Conservation (phyloP, 495 filamentous ascomycete species). For the Neurospora sp. region DNA sequence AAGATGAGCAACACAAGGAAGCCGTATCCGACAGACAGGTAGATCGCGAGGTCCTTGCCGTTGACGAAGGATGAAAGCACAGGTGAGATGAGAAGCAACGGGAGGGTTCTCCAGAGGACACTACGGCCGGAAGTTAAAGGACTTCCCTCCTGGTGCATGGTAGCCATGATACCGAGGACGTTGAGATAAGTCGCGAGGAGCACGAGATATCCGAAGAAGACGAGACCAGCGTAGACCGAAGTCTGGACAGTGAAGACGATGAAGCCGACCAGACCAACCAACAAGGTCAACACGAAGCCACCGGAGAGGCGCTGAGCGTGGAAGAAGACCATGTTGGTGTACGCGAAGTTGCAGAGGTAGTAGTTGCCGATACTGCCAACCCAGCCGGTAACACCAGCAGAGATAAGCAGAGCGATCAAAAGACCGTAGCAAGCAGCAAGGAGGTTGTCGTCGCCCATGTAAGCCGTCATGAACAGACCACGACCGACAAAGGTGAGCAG, state of each 20-base stretch:
- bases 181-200: constrained; percentile 43
- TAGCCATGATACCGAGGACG: constrained; percentile 29
- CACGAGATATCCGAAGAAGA: constrained; percentile 42
- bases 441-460: constrained; percentile 14
- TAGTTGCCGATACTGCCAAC: constrained; percentile 24
- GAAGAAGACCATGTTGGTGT: constrained; percentile 23
- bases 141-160: constrained; percentile 19
- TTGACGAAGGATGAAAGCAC: constrained; percentile 35
- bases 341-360: constrained; percentile 21
- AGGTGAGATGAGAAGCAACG: constrained; percentile 38
- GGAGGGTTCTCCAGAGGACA: constrained; percentile 30
- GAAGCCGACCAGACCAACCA: constrained; percentile 9
- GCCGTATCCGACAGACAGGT: constrained; percentile 36
- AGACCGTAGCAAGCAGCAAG: constrained; percentile 14
- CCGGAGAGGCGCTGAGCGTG: constrained; percentile 20
- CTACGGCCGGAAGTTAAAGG: constrained; percentile 28
- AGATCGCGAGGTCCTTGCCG: constrained; percentile 38
- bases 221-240: constrained; percentile 25
- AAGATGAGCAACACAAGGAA: constrained; percentile 37
- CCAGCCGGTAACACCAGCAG: constrained; percentile 21
- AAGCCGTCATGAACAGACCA: constrained; percentile 22
- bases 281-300: constrained; percentile 14
- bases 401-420: constrained; percentile 16
- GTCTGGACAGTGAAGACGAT: constrained; percentile 9
- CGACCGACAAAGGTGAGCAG: constrained; percentile 18